phyloP scores from a whole-genome alignment of 768 basidiomycete species.

The Mycena amicta region DNA sequence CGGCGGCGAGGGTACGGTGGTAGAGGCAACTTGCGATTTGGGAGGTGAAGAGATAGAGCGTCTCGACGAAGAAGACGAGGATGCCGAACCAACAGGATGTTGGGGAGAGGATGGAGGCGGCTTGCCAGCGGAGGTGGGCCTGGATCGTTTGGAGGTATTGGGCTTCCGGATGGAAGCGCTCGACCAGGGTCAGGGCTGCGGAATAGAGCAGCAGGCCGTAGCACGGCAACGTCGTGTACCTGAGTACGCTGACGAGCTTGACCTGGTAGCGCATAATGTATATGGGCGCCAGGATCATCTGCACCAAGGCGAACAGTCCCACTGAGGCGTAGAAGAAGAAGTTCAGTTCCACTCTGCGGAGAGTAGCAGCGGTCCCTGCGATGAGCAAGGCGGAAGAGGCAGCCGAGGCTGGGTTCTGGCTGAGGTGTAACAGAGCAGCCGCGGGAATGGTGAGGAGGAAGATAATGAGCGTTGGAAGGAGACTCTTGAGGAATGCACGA shows the following conservation, averaged over 20 bases:
- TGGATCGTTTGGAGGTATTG: not conserved
- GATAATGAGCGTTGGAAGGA: not conserved
- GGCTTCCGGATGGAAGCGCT: not conserved
- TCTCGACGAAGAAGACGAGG: not conserved
- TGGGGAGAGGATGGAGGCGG: not conserved
- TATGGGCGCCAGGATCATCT: not conserved
- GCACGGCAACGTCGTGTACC: not conserved
- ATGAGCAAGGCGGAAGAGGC: not conserved
- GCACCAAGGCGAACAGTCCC: not conserved
- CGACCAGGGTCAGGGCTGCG: not conserved
- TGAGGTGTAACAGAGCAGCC: not conserved
- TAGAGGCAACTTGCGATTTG: not conserved
- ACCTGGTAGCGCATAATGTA: not conserved
- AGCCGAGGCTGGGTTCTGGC: not conserved
- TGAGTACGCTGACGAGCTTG: not conserved
- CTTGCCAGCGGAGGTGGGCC: not conserved
- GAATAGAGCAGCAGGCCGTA: not conserved
- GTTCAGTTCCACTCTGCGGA: not conserved
- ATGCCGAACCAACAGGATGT: not conserved
- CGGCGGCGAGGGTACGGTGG: not conserved
- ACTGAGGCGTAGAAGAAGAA: not conserved
- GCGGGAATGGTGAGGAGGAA: not conserved
- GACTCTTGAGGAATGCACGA: not conserved
- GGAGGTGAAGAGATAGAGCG: not conserved
- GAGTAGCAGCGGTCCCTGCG: not conserved